A percentile compares a stretch with the other conserved stretches of the same genome.
Evolutionary conservation across 257 asterid species (phyloP).

Genomic region (Lavandula angustifolia): DNA sequence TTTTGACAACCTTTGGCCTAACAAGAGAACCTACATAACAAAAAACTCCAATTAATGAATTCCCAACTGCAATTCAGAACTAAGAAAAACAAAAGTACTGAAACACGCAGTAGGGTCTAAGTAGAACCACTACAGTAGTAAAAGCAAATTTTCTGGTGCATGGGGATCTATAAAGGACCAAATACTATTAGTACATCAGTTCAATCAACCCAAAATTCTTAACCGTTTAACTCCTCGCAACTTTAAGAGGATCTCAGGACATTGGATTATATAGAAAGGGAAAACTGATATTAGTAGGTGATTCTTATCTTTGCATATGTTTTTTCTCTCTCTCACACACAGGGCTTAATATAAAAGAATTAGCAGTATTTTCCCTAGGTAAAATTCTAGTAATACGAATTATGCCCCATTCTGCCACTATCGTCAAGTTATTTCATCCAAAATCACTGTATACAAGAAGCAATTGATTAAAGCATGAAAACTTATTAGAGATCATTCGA

Average conservation of each 20-base stretch:
- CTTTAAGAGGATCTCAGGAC: not conserved
- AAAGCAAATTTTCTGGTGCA: not conserved
- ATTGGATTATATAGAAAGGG: not conserved
- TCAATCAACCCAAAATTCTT: constrained; percentile 7
- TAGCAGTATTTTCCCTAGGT: not conserved
- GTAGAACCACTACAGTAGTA: not conserved
- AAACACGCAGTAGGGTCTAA: not conserved
- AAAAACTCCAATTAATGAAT: constrained; percentile 24
- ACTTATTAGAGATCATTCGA: not conserved
- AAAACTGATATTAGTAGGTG: not conserved
- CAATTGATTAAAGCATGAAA: not conserved
- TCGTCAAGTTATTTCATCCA: not conserved
- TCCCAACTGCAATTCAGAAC: constrained; percentile 9
- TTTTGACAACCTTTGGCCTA: constrained; percentile 98
- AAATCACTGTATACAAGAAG: not conserved
- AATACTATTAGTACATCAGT: not conserved
- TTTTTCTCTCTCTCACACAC: not conserved
- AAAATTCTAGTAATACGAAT: not conserved
- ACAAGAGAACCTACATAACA: constrained; percentile 82
- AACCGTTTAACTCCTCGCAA: not conserved
- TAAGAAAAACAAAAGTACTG: constrained; percentile 3
- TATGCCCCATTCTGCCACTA: not conserved
- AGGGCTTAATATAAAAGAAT: not conserved
- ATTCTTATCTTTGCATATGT: not conserved
- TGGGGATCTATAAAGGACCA: not conserved